phyloP scores from a whole-genome alignment of 768 basidiomycete genomes.

The Daedaleopsis nitida region DNA sequence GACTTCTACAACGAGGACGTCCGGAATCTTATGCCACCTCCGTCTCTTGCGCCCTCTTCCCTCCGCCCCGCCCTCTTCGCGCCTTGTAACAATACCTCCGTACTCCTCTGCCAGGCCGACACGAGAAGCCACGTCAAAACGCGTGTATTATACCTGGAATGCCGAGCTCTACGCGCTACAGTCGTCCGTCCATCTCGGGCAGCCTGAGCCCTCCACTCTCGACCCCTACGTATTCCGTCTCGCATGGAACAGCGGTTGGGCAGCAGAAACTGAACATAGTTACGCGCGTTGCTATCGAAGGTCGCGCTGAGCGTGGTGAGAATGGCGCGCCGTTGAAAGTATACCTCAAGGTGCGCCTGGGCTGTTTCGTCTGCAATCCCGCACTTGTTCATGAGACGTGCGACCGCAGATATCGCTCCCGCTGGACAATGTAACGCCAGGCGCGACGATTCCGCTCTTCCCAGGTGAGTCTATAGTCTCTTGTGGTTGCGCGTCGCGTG shows the following conservation, averaged over 20 bases:
- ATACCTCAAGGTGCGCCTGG: constrained; percentile 67
- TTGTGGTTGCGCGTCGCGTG: neutral
- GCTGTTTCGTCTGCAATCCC: neutral
- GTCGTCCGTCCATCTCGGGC: constrained; percentile 25
- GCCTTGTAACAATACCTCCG: neutral
- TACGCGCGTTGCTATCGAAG: constrained; percentile 73
- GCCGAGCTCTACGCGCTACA: constrained; percentile 26
- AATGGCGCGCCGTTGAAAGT: constrained; percentile 71
- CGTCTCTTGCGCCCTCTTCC: neutral
- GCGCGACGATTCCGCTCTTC: constrained; percentile 70
- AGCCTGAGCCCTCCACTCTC: constrained; percentile 34
- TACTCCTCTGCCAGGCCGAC: neutral
- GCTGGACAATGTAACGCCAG: constrained; percentile 65
- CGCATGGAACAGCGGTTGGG: constrained; percentile 22
- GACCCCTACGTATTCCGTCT: constrained; percentile 21
- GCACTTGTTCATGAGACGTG: neutral
- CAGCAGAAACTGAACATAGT: constrained; percentile 64
- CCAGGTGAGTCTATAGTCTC: constrained; percentile 49
- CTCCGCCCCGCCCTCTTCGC: neutral
- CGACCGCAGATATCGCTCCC: constrained; percentile 60
- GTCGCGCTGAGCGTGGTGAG: constrained; percentile 63
- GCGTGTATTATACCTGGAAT: constrained; percentile 9
- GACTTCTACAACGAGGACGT: neutral
- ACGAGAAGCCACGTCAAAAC: constrained; percentile 17
- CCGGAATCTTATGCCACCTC: constrained; percentile 13